Evolutionary conservation across 2,329 filamentous ascomycete genomes (phyloP).

Genomic region (Monascus ruber): DNA sequence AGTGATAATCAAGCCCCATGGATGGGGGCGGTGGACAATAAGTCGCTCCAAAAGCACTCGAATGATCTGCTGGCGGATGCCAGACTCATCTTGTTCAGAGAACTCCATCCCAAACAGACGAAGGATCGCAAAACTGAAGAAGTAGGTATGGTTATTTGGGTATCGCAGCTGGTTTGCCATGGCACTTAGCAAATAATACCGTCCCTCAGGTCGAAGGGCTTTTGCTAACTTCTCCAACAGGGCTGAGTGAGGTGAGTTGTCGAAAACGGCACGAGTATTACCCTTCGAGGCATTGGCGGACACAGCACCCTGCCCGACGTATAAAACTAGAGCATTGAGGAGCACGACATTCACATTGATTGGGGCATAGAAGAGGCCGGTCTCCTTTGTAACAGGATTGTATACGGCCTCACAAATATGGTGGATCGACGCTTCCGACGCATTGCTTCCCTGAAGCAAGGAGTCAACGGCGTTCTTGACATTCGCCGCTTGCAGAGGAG

Average conservation of each 20-base stretch:
- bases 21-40: slow-evolving; percentile 80
- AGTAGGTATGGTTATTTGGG: slow-evolving; percentile 80
- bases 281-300: slow-evolving; percentile 47
- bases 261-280: slow-evolving; percentile 48
- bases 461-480: slow-evolving; percentile 45
- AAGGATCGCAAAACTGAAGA: slow-evolving; percentile 77
- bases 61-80: slow-evolving; percentile 83
- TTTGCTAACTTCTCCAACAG: slow-evolving; percentile 66
- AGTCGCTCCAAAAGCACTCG: slow-evolving; percentile 79
- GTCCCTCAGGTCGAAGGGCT: slow-evolving; percentile 62
- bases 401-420: slow-evolving; percentile 65
- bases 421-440: slow-evolving; percentile 57
- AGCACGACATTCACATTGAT: slow-evolving; percentile 59
- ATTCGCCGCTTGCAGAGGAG: slow-evolving; percentile 35
- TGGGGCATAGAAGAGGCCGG: slow-evolving; percentile 54
- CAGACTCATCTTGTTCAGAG: slow-evolving; percentile 58
- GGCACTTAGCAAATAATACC: slow-evolving; percentile 73
- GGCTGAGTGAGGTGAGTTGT: slow-evolving; percentile 56
- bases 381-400: slow-evolving; percentile 45
- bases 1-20: slow-evolving; percentile 86
- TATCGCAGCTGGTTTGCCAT: slow-evolving; percentile 88
- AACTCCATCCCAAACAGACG: slow-evolving; percentile 70
- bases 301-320: slow-evolving; percentile 65
- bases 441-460: slow-evolving; percentile 45
- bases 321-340: slow-evolving; percentile 72